Conservation (phyloP, 2,329 filamentous ascomycete genomes). For the Xylariaceae sp. region DNA sequence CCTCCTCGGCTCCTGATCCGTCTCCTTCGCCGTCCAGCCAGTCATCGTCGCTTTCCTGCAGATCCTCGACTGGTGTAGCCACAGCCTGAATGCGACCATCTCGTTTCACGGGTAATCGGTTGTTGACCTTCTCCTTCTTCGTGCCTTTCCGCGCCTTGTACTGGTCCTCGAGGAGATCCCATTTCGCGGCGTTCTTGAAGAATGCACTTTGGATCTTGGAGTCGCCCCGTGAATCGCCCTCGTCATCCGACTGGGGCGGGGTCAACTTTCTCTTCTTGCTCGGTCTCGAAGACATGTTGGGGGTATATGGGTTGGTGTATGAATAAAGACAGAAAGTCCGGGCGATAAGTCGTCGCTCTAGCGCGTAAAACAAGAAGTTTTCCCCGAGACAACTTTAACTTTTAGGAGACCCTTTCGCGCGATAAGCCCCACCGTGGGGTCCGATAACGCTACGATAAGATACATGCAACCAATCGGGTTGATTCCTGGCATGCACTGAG, state of each 20-base stretch:
- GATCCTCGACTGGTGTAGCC: conserved; percentile 51
- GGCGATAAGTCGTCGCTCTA: neutral
- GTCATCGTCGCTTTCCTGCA: conserved; percentile 56
- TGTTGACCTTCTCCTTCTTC: conserved; percentile 65
- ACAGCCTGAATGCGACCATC: conserved; percentile 66
- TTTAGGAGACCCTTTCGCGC: conserved; percentile 13
- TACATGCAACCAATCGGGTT: conserved; percentile 20
- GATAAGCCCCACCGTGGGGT: conserved; percentile 8
- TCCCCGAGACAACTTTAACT: conserved; percentile 3
- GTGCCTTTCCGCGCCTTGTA: conserved; percentile 67
- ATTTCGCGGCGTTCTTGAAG: conserved; percentile 69
- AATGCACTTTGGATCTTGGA: conserved; percentile 56
- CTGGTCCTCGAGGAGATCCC: conserved; percentile 85
- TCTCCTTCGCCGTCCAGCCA: conserved; percentile 60
- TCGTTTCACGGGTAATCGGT: conserved; percentile 75
- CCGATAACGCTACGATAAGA: conserved; percentile 12
- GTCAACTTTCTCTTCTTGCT: conserved; percentile 55
- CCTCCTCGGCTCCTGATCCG: conserved; percentile 42
- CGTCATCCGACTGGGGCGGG: conserved; percentile 46
- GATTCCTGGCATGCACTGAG: conserved; percentile 21
- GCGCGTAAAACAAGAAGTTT: conserved; percentile 8
- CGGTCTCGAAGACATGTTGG: conserved; percentile 44
- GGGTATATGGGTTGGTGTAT: neutral
- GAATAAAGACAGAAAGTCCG: neutral
- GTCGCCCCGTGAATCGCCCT: conserved; percentile 33